Evolutionary conservation across 73 alveolate species (phyloP).

Genomic region (Tetrahymena elliotti): DNA sequence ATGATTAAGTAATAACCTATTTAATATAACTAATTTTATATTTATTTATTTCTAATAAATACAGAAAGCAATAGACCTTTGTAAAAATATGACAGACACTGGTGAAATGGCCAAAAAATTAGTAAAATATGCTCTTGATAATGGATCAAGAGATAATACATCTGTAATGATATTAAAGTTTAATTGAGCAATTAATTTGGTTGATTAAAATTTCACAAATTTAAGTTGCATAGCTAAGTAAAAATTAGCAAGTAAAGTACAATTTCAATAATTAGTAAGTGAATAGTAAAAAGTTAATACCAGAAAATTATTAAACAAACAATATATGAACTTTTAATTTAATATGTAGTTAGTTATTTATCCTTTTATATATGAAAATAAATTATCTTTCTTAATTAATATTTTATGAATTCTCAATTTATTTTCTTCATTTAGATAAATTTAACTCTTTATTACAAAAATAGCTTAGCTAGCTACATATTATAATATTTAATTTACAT

Average conservation of each 20-base stretch:
- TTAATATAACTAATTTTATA: conserved; percentile 2
- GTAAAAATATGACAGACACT: conserved; percentile 14
- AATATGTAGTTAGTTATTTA: background rate
- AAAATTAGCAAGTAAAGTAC: background rate
- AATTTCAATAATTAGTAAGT: background rate
- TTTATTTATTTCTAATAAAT: background rate
- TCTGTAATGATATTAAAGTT: conserved; percentile 27
- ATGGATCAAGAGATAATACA: conserved; percentile 77
- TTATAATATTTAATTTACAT: too few species aligned
- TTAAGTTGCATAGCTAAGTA: background rate
- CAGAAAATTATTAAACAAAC: too few species aligned
- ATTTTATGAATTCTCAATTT: background rate
- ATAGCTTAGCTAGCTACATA: too few species aligned
- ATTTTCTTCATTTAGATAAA: too few species aligned
- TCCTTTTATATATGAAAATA: background rate
- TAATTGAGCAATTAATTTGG: background rate
- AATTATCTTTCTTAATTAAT: too few species aligned
- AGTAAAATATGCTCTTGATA: conserved; percentile 57
- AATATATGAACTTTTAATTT: background rate
- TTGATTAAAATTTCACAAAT: background rate
- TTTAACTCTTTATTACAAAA: too few species aligned
- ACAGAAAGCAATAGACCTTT: conserved; percentile 41
- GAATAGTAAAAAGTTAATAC: background rate
- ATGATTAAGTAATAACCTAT: conserved; percentile 51
- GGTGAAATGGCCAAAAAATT: conserved; percentile 61